Conservation (phyloP, 2,329 filamentous ascomycete genomes). For the Hirsutella rhossiliensis region DNA sequence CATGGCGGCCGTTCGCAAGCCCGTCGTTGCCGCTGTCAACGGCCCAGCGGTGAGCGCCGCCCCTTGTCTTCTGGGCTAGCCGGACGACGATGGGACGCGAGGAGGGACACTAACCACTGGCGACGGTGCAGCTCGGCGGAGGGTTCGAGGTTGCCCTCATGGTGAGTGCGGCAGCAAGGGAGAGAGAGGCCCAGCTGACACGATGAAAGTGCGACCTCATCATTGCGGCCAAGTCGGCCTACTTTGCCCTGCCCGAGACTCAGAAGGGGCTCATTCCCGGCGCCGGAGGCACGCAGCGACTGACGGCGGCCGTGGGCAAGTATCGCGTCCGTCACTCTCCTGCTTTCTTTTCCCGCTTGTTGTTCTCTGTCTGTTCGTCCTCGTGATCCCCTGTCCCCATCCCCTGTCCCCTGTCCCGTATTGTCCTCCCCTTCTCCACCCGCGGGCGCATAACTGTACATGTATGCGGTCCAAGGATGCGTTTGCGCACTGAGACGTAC, state of each 20-base stretch:
- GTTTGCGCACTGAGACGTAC: not conserved
- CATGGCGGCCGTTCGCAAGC: slow-evolving; percentile 26
- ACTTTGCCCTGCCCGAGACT: slow-evolving; percentile 27
- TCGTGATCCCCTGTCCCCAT: not conserved
- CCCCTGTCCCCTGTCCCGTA: not conserved
- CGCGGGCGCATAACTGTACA: not conserved
- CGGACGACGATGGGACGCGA: too few species aligned
- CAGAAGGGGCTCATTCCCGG: slow-evolving; percentile 27
- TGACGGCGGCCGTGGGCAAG: slow-evolving; percentile 27
- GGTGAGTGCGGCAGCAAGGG: slow-evolving; percentile 14
- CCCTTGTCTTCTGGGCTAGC: slow-evolving; percentile 7
- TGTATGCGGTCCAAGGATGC: slow-evolving; percentile 1
- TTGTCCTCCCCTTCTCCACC: not conserved
- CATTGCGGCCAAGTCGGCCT: slow-evolving; percentile 20
- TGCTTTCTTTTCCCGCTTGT: not conserved
- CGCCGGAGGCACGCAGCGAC: slow-evolving; percentile 26
- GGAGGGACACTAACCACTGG: not conserved
- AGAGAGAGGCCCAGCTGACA: slow-evolving; percentile 1
- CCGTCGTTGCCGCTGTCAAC: slow-evolving; percentile 35
- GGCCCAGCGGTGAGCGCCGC: slow-evolving; percentile 32
- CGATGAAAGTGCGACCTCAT: slow-evolving; percentile 24
- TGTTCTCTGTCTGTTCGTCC: not conserved
- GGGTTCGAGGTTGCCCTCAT: slow-evolving; percentile 37
- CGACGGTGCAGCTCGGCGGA: slow-evolving; percentile 28
- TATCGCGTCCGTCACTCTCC: slow-evolving; percentile 19